A percentile compares a stretch with the other conserved stretches of the same genome.
phyloP scores from a whole-genome alignment of 305 asterid genomes.

The Solanum hybrid region DNA sequence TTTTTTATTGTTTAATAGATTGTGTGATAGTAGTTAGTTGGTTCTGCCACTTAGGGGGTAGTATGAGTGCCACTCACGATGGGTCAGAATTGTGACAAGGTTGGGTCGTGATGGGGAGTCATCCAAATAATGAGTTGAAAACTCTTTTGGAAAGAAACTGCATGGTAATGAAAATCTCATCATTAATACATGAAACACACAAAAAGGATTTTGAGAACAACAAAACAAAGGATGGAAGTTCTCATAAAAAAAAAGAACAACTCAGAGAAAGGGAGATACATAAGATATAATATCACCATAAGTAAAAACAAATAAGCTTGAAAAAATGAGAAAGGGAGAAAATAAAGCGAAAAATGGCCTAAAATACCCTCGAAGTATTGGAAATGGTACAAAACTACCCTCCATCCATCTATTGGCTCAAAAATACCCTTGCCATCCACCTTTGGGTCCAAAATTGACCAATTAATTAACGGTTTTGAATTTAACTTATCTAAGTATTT shows the following conservation, averaged over 20 bases:
- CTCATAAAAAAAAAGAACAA: neutral
- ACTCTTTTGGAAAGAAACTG: neutral
- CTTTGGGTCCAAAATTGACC: too few relatives aligned
- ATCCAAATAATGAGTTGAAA: neutral
- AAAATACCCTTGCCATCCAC: too few relatives aligned
- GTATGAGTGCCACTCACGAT: neutral
- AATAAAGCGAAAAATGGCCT: too few relatives aligned
- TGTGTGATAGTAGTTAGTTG: neutral
- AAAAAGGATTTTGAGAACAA: neutral
- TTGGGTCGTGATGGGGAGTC: neutral
- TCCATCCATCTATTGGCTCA: too few relatives aligned
- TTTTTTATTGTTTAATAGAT: neutral
- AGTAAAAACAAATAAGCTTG: too few relatives aligned
- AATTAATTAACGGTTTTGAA: too few relatives aligned
- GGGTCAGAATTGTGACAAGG: neutral
- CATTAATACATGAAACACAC: neutral
- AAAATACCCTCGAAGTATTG: too few relatives aligned
- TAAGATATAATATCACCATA: too few relatives aligned
- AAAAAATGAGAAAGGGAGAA: too few relatives aligned
- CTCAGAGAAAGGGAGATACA: too few relatives aligned
- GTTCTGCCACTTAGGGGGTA: neutral
- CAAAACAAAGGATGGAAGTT: neutral
- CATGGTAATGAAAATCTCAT: neutral
- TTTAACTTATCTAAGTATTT: too few relatives aligned
- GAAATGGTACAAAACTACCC: too few relatives aligned